A percentile compares a stretch with the other conserved stretches of the same genome.
These are phyloP conservation scores for Achlya hypogyna DNA, from an alignment of 352 stramenopile genomes.

Conservation along the genomic window DNA sequence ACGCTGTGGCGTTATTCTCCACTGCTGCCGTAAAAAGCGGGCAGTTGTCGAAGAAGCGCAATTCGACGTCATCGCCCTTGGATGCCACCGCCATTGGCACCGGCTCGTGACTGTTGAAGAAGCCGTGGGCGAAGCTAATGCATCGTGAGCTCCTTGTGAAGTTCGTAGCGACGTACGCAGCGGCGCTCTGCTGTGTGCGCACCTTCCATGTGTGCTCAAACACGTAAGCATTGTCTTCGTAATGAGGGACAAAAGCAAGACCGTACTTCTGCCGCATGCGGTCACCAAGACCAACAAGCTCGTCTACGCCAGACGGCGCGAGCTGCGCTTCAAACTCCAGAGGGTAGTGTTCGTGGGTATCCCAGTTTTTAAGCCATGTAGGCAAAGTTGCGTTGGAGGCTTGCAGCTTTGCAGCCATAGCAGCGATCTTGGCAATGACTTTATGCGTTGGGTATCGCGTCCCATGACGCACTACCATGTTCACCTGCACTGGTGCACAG, in stretches of 20 bases:
- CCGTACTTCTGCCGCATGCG: slow-evolving; percentile 30
- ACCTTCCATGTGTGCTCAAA: slow-evolving; percentile 79
- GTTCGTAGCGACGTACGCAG: slow-evolving; percentile 25
- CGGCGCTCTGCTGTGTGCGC: slow-evolving; percentile 65
- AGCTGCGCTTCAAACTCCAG: slow-evolving; percentile 32
- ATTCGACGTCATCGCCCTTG: slow-evolving; percentile 43
- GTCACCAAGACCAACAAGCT: slow-evolving; percentile 50
- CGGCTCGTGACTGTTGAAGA: slow-evolving; percentile 51
- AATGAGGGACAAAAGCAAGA: slow-evolving; percentile 22
- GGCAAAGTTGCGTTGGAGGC: slow-evolving; percentile 25
- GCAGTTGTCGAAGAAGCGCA: slow-evolving; percentile 82
- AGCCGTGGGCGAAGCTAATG: slow-evolving; percentile 49
- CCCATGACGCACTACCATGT: slow-evolving; percentile 69
- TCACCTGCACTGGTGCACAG: slow-evolving; percentile 56
- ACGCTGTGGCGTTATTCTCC: slow-evolving; percentile 54
- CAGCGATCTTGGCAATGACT: slow-evolving; percentile 49
- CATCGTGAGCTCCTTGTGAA: neutral
- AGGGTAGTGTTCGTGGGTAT: slow-evolving; percentile 23
- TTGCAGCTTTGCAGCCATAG: slow-evolving; percentile 33
- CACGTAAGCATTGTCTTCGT: slow-evolving; percentile 30
- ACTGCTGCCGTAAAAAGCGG: slow-evolving; percentile 45
- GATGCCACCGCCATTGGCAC: slow-evolving; percentile 37
- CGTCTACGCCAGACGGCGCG: slow-evolving; percentile 39
- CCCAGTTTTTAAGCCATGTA: slow-evolving; percentile 48
- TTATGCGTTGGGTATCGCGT: slow-evolving; percentile 74